These are phyloP conservation scores for Beauveria scarabaeidicola DNA, from an alignment of 2,329 filamentous ascomycete genomes.

Conservation along the genomic window DNA sequence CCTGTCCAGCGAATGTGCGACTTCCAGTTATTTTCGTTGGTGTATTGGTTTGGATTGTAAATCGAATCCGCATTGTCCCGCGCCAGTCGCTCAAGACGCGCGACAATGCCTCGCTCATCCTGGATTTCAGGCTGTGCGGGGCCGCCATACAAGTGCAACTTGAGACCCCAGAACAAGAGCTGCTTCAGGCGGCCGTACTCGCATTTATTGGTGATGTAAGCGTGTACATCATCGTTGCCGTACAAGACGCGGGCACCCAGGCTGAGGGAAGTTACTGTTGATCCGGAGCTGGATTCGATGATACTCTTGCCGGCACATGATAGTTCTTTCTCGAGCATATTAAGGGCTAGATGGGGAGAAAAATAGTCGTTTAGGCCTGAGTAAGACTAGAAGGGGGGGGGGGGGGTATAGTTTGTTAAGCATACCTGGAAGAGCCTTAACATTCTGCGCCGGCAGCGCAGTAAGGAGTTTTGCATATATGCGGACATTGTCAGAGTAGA, in stretches of 20 bases:
- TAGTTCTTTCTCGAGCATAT: constrained; percentile 40
- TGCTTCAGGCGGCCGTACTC: constrained; percentile 23
- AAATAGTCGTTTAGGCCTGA: constrained; percentile 12
- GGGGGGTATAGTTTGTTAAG: not conserved
- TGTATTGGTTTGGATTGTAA: constrained; percentile 26
- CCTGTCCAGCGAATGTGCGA: constrained; percentile 51
- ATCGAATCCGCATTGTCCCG: constrained; percentile 19
- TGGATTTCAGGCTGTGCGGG: constrained; percentile 25
- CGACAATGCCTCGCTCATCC: constrained; percentile 25
- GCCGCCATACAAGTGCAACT: constrained; percentile 26
- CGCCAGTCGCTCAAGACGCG: constrained; percentile 21
- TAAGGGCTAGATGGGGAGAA: constrained; percentile 23
- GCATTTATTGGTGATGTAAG: constrained; percentile 43
- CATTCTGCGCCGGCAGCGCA: constrained; percentile 52
- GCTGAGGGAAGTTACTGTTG: constrained; percentile 51
- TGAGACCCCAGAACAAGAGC: constrained; percentile 27
- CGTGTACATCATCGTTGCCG: constrained; percentile 31
- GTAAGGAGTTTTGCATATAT: constrained; percentile 60
- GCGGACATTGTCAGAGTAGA: constrained; percentile 45
- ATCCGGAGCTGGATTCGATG: constrained; percentile 53
- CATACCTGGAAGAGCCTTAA: constrained; percentile 51
- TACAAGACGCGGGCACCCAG: constrained; percentile 26
- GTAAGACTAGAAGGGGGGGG: not conserved
- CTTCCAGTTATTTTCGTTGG: constrained; percentile 39
- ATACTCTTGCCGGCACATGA: constrained; percentile 38